Percentiles rank a stretch among this genome's conserved stretches.
phyloP scores from a whole-genome alignment of 2,329 filamentous ascomycete genomes.

The Calonectria crousiana region DNA sequence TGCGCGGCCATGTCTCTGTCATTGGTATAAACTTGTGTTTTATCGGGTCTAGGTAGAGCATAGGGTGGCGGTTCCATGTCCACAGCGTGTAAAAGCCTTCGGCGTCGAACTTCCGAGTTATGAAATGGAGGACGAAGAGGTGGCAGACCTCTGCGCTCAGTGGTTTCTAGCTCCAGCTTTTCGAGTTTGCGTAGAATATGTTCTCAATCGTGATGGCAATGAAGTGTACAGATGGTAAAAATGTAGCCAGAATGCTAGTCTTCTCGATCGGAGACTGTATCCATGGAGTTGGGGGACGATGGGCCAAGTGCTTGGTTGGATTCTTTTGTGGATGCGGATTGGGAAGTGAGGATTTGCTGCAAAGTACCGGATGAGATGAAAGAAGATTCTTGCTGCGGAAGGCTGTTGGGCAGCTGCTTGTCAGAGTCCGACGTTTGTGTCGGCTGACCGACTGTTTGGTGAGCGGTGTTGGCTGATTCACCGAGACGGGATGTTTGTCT shows the following conservation, averaged over 20 bases:
- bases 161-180: not conserved
- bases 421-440: not conserved
- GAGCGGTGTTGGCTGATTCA: not conserved
- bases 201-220: not conserved
- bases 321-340: not conserved
- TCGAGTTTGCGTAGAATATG: not conserved
- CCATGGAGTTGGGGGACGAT: not conserved
- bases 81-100: not conserved
- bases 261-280: not conserved
- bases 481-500: not conserved
- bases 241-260: not conserved
- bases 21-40: not conserved
- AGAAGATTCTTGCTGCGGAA: not conserved
- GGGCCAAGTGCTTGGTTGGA: not conserved
- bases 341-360: not conserved
- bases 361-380: not conserved
- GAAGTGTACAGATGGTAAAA: not conserved
- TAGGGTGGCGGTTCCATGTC: not conserved
- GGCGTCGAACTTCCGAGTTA: not conserved
- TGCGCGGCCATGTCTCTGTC: not conserved
- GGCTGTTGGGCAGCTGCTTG: slow-evolving; percentile 1
- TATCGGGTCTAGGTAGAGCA: not conserved
- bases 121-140: not conserved
- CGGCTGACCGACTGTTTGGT: not conserved
- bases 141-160: not conserved